These are phyloP conservation scores for Melanogaster broomeanus DNA, from an alignment of 768 basidiomycete genomes.

Conservation along the genomic window DNA sequence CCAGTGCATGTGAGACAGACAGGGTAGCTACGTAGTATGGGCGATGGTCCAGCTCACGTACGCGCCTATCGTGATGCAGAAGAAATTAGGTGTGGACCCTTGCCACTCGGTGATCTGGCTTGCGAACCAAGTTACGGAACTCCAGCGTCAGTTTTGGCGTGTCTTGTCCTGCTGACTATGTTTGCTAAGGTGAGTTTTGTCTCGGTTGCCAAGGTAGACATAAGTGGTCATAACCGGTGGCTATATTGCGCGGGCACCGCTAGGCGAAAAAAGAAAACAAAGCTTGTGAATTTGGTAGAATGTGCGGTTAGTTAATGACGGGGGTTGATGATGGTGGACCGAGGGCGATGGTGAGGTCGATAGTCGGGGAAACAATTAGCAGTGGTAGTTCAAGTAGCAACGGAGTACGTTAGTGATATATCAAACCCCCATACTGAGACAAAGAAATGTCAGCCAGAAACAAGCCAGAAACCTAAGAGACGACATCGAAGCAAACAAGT, in stretches of 20 bases:
- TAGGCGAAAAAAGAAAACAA: not conserved
- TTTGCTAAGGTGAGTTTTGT: conserved; percentile 10
- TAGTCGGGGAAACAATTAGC: too few relatives aligned
- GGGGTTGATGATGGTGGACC: too few relatives aligned
- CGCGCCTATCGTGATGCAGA: too few relatives aligned
- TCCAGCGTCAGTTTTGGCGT: conserved; percentile 11
- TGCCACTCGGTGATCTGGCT: not conserved
- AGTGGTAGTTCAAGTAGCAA: conserved; percentile 6
- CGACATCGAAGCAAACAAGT: not conserved
- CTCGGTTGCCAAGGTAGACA: conserved; percentile 27
- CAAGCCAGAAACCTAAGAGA: not conserved
- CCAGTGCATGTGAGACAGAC: too few relatives aligned
- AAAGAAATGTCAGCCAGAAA: not conserved
- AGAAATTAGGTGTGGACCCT: not conserved
- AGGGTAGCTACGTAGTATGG: too few relatives aligned
- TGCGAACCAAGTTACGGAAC: conserved; percentile 3
- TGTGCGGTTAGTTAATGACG: too few relatives aligned
- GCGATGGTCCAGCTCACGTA: too few relatives aligned
- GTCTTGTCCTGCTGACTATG: conserved; percentile 8
- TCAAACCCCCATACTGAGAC: conserved; percentile 1
- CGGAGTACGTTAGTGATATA: conserved; percentile 10
- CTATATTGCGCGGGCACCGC: not conserved
- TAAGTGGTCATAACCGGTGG: conserved; percentile 5
- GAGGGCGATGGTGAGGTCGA: too few relatives aligned
- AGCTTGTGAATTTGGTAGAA: not conserved